Base-by-base conservation (phyloP, 495 filamentous ascomycete genomes). In the Penicillium tannophilum region DNA sequence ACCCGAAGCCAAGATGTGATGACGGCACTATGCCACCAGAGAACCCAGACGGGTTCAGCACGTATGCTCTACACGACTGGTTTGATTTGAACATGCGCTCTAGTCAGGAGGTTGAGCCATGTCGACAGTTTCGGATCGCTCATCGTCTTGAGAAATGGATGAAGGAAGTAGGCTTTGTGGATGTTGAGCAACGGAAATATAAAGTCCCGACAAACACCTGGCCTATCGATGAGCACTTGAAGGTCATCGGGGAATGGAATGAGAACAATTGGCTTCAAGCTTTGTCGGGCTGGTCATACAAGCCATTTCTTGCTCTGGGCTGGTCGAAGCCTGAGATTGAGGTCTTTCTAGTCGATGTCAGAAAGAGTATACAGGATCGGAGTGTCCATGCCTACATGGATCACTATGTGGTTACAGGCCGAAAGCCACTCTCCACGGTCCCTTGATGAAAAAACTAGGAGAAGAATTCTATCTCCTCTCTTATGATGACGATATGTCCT, bases 181-280 rank as follows among this genome's bases (percentile, higher is more conserved):
- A 90, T 54, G 77, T 90, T 16, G 72, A 83, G 45, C 79, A 87
- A 64, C 65, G 68, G 12, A 53, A 82, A 6, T 76, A 76, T 59
- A 86, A 85, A 67, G 61, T 87, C 2, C 88, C 87, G 4, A 72
- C 80, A 16, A 86, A 84, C 58, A 69, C 76, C 3, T 90, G 88
- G 86, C 77, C 86, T 0, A 75, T 75, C 48, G 82, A 90, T 60
- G 72, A 71, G 11, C 75, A 72, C n/a, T 50, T 82, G 41, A 83
- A 78, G 49, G 69, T 75, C 33, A 62, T 85, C 36, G 83, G 80
- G 3, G 63, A 65, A 33, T 81, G 73, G 73, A 76, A 55, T 26
- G 70, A 79, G 57, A 66, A 56, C 14, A 78, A 77, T 46, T 73
- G 73, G 66, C 63, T 78, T 16, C 75, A 76, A 43, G 76, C 70